Percentiles rank a stretch among this genome's conserved stretches.
These are phyloP conservation scores for Colletotrichum lini DNA, from an alignment of 2,329 filamentous ascomycete species.

Conservation along the genomic window DNA sequence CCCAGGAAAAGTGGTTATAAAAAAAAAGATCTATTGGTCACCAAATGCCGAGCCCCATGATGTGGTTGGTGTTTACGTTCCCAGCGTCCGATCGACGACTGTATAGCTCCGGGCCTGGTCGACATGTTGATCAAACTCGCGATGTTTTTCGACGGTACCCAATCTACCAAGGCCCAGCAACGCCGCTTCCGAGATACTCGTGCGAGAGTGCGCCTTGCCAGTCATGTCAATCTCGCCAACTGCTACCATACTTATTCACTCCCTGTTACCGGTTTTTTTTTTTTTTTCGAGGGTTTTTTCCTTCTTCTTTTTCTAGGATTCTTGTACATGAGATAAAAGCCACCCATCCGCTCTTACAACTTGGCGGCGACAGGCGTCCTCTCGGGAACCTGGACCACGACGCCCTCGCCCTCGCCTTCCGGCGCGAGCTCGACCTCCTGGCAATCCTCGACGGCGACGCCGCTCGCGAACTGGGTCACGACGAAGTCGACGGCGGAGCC, in stretches of 20 bases:
- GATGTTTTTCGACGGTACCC: conserved; percentile 1
- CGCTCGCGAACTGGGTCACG: conserved; percentile 91
- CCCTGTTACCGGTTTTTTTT: too few species aligned
- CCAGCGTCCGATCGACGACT: too few species aligned
- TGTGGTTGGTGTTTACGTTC: not conserved
- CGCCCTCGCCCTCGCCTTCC: conserved; percentile 56
- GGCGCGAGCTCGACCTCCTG: conserved; percentile 76
- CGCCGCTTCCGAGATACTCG: not conserved
- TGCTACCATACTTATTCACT: too few species aligned
- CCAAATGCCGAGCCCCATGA: not conserved
- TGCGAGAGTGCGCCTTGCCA: not conserved
- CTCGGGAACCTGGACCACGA: conserved; percentile 53
- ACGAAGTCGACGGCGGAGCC: conserved; percentile 82
- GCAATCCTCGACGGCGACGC: conserved; percentile 86
- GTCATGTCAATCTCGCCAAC: not conserved
- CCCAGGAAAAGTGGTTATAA: conserved; percentile 10
- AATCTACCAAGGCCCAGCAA: not conserved
- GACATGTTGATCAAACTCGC: conserved; percentile 3
- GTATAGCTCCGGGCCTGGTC: too few species aligned
- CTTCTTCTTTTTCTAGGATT: not conserved
- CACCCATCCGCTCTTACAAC: conserved; percentile 22
- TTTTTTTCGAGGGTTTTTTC: too few species aligned
- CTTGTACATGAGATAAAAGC: not conserved
- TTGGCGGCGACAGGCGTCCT: conserved; percentile 33
- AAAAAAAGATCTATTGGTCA: conserved; percentile 30